phyloP scores from a whole-genome alignment of 2,329 filamentous ascomycete species.

The Metarhizium anisopliae region DNA sequence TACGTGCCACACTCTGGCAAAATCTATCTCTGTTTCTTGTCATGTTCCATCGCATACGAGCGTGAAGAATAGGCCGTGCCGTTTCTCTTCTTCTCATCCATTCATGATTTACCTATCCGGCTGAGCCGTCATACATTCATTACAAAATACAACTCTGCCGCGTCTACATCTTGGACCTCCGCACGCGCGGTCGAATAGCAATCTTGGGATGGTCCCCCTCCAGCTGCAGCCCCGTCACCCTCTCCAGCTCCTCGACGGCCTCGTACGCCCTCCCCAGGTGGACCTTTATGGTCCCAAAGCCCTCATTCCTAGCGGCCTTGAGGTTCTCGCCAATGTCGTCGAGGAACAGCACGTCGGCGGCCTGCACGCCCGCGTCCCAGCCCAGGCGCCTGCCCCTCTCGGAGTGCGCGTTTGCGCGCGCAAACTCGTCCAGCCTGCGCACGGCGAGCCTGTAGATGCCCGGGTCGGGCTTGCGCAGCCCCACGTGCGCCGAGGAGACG shows the following conservation, averaged over 20 bases:
- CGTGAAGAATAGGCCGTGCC: no score
- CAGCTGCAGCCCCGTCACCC: constrained; percentile 58
- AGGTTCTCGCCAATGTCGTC: constrained; percentile 95
- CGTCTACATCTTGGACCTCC: constrained; percentile 27
- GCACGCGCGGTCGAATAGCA: constrained; percentile 30
- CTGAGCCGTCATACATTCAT: no score
- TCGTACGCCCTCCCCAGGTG: constrained; percentile 66
- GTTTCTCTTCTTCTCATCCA: no score
- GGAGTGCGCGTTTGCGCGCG: constrained; percentile 38
- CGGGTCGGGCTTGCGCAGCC: constrained; percentile 78
- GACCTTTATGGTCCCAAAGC: constrained; percentile 81
- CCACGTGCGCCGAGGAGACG: constrained; percentile 76
- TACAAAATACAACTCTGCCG: no score
- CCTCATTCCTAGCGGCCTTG: constrained; percentile 64
- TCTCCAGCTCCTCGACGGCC: constrained; percentile 75
- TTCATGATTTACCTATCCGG: no score
- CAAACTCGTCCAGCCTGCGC: constrained; percentile 53
- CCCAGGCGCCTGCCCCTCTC: constrained; percentile 28
- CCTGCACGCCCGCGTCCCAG: constrained; percentile 42
- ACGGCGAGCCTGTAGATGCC: constrained; percentile 72
- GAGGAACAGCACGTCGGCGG: constrained; percentile 71
- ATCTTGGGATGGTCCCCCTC: constrained; percentile 45
- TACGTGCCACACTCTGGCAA: background rate
- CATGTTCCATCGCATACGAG: no score
- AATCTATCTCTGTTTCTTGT: background rate